Percentiles rank a stretch among this genome's conserved stretches.
These are phyloP conservation scores for Gymnopilus dilepis DNA, from an alignment of 768 basidiomycete genomes.

Conservation along the genomic window DNA sequence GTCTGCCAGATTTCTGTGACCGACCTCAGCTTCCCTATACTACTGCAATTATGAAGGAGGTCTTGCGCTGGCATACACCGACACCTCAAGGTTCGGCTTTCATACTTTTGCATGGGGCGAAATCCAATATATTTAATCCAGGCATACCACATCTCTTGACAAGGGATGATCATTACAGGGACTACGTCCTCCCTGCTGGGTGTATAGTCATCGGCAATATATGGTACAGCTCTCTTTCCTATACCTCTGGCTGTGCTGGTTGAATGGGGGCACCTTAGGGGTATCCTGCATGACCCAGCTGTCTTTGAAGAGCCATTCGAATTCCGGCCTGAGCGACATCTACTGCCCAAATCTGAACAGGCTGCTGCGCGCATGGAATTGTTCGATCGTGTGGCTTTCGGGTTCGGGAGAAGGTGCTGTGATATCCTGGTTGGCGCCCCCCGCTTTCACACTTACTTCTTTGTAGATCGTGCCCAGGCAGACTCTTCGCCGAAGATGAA, in stretches of 20 bases:
- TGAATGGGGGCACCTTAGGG: background rate
- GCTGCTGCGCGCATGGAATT: background rate
- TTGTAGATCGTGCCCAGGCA: constrained; percentile 5
- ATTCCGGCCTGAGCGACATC: constrained; percentile 4
- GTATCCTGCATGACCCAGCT: constrained; percentile 1
- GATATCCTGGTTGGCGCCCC: background rate
- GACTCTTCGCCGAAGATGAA: constrained; percentile 5
- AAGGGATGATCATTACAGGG: constrained; percentile 7
- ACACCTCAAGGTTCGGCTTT: background rate
- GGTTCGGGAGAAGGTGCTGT: constrained; percentile 7
- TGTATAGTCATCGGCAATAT: constrained; percentile 9
- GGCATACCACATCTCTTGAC: constrained; percentile 9
- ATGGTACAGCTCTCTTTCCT: background rate
- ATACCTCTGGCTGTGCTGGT: too few species aligned
- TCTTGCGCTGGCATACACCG: constrained; percentile 15
- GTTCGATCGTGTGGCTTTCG: background rate
- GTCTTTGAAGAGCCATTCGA: constrained; percentile 9
- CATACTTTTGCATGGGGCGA: too few species aligned
- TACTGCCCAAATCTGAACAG: background rate
- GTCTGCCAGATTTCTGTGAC: constrained; percentile 47
- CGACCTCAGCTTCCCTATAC: constrained; percentile 43
- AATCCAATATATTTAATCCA: background rate
- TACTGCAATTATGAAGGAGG: constrained; percentile 41
- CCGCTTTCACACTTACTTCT: background rate
- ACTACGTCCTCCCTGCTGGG: constrained; percentile 3